Base-by-base conservation (phyloP, 805 yeast species). In the Metschnikowia vanudenii region DNA sequence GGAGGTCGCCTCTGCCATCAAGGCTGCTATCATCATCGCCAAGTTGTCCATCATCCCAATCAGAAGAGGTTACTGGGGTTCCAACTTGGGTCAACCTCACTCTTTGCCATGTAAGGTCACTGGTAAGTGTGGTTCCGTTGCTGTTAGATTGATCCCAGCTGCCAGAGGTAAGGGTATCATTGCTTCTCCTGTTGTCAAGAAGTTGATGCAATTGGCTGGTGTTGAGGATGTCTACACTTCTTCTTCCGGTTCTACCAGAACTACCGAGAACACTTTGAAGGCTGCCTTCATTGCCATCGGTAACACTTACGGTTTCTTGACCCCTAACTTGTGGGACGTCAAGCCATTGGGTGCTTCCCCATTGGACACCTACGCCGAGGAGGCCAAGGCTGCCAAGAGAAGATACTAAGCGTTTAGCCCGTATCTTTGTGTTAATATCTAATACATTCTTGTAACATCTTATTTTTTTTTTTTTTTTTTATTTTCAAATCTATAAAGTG, bases 61-160 rank as follows among this genome's bases (percentile, higher is more conserved):
- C 82, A 92, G 99, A 86, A 90, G 99, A 85, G 99, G 99, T 83
- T 94, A 94, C 94, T 94, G 99, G 99, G 99, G 99, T 80, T 79
- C 96, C 76, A 89, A 90, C 84, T 88, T 94, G 78, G 99, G 99
- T 85, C 86, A 88, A 78, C 99, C 99, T 73, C 99, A 94, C 87
- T 88, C 99, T 63, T 85, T 92, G 73, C 92, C 97, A 69, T 78
- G 85, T 79, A 94, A 94, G 90, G 89, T 91, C 74, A 86, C 98
- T 63, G 99, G 99, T 82, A 94, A 92, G 90, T 94, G 98, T 83
- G 99, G 99, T 85, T 92, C 98, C 78, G 98, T 94, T 71, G 75
- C 85, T 58, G 97, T 92, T 64, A 90, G 99, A 85, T 85, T 94
- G 74, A 91, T 94, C 73, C 99, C 99, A 78, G 99, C 99, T 63